phyloP scores from a whole-genome alignment of 1,284 basidiomycete species.

The Afroboletus lepidellus region DNA sequence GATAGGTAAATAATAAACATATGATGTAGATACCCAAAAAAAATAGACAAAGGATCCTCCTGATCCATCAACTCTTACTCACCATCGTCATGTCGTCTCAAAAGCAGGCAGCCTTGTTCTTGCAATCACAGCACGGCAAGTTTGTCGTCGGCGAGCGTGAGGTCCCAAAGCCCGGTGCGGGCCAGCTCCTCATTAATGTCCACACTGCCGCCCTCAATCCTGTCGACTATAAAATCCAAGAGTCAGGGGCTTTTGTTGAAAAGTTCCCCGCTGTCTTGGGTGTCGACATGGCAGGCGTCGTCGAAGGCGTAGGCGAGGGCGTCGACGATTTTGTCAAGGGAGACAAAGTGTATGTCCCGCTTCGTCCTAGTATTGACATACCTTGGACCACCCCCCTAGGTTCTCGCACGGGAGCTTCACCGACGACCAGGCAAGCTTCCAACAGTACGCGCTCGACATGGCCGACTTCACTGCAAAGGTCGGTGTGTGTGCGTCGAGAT shows the following conservation, averaged over 20 bases:
- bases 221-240: slow-evolving; percentile 44
- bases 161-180: slow-evolving; percentile 38
- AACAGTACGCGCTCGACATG: slow-evolving; percentile 32
- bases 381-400: slow-evolving; percentile 3
- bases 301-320: slow-evolving; percentile 41
- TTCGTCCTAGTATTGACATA: not conserved
- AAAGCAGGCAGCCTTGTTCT: slow-evolving; percentile 30
- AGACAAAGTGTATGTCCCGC: slow-evolving; percentile 37
- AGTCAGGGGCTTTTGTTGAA: slow-evolving; percentile 21
- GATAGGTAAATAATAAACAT: slow-evolving; percentile 26
- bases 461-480: slow-evolving; percentile 35
- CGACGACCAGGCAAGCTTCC: slow-evolving; percentile 27
- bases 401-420: slow-evolving; percentile 23
- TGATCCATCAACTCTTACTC: slow-evolving; percentile 10
- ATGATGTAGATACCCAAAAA: slow-evolving; percentile 17
- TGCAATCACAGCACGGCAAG: slow-evolving; percentile 23
- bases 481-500: not conserved
- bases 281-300: slow-evolving; percentile 45
- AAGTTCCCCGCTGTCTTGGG: slow-evolving; percentile 41
- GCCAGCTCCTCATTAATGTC: slow-evolving; percentile 46
- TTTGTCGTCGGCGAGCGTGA: slow-evolving; percentile 22
- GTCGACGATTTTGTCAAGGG: slow-evolving; percentile 38
- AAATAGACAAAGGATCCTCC: slow-evolving; percentile 9
- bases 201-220: slow-evolving; percentile 46
- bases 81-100: slow-evolving; percentile 18